These are phyloP conservation scores for Phycomyces blakesleeanus DNA, from an alignment of 192 early-diverging fungal species.

Conservation along the genomic window DNA sequence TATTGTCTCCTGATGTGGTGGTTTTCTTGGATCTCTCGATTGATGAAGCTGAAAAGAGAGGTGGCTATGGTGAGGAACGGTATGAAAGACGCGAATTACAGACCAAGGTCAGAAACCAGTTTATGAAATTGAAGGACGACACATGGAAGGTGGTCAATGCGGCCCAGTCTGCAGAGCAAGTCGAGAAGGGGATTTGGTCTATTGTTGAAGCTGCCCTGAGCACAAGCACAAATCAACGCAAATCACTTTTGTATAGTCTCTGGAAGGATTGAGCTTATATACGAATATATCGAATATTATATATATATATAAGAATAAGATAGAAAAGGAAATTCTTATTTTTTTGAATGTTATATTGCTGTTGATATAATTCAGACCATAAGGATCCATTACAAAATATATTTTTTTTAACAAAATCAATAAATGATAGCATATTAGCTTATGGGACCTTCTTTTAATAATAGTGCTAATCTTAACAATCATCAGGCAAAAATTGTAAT, in stretches of 20 bases:
- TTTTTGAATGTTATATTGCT: not conserved
- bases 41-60: constrained; percentile 69
- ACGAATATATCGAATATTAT: not conserved
- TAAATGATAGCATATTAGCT: too few species aligned
- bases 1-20: constrained; percentile 82
- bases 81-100: constrained; percentile 89
- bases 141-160: constrained; percentile 32
- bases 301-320: not conserved
- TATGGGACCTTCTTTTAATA: too few species aligned
- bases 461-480: too few species aligned
- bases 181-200: not conserved
- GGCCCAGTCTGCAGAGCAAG: not conserved
- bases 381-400: too few species aligned
- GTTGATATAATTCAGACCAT: too few species aligned
- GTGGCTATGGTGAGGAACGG: constrained; percentile 88
- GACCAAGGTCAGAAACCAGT: constrained; percentile 67
- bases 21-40: constrained; percentile 84
- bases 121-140: constrained; percentile 53
- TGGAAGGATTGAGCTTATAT: not conserved
- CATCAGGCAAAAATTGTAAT: too few species aligned
- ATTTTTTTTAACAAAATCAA: too few species aligned
- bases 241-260: not conserved
- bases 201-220: not conserved
- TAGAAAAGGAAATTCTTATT: not conserved
- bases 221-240: not conserved